Conservation (phyloP, 225 moss, liverwort and hornwort genomes). For the Thuidium tamariscinum region DNA sequence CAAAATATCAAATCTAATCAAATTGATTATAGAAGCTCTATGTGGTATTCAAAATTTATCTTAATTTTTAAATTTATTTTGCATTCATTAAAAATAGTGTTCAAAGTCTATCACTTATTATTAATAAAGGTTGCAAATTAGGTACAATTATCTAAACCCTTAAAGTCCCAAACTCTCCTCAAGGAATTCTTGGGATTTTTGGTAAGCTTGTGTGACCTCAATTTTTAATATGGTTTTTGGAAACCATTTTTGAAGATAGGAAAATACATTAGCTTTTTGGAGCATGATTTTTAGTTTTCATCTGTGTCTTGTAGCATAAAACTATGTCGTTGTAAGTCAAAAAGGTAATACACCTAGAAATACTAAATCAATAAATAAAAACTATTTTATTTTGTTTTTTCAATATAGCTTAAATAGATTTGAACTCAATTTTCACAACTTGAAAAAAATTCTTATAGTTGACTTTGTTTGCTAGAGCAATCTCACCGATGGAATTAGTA, state of each 20-base stretch:
- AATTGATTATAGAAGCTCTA: rapidly evolving
- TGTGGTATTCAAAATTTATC: background rate
- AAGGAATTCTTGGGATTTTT: rapidly evolving
- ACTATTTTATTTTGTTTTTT: no score
- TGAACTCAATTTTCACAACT: background rate
- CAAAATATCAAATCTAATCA: background rate
- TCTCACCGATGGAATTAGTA: background rate
- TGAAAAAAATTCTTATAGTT: background rate
- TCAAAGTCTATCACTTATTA: background rate
- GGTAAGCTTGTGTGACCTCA: background rate
- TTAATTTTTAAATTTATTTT: background rate
- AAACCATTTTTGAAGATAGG: background rate
- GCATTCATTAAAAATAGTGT: background rate
- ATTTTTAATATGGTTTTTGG: background rate
- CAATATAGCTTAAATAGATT: no score
- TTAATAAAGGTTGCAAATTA: background rate
- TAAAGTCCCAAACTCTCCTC: background rate
- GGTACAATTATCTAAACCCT: background rate
- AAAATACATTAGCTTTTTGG: background rate
- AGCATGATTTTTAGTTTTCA: background rate
- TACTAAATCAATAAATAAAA: no score
- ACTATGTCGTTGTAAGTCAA: background rate
- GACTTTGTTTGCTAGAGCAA: background rate
- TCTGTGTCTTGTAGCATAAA: background rate
- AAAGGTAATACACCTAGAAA: no score